Evolutionary conservation across 2,329 filamentous ascomycete genomes (phyloP).

Genomic region (Onygenales sp.): DNA sequence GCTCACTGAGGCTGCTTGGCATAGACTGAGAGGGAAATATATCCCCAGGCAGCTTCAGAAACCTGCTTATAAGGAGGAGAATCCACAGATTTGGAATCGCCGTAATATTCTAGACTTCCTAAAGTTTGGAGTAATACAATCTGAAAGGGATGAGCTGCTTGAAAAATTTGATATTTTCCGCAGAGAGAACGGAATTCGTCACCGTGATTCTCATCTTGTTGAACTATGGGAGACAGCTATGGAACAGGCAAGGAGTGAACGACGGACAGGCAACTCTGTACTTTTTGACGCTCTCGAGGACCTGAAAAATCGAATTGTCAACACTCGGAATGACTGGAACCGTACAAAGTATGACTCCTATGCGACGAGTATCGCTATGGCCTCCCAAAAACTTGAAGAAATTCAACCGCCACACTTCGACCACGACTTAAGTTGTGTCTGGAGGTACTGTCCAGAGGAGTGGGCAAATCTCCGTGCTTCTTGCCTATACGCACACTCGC

Average conservation of each 20-base stretch:
- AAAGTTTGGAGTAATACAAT: constrained; percentile 31
- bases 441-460: constrained; percentile 22
- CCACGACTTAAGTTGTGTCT: constrained; percentile 26
- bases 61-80: constrained; percentile 31
- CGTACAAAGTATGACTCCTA: constrained; percentile 11
- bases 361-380: constrained; percentile 16
- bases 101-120: constrained; percentile 37
- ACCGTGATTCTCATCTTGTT: constrained; percentile 27
- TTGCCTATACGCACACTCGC: constrained; percentile 19
- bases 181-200: constrained; percentile 10
- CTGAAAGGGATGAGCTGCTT: constrained; percentile 21
- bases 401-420: constrained; percentile 22
- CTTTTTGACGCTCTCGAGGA: constrained; percentile 10
- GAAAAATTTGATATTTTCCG: constrained; percentile 22
- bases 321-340: constrained; percentile 15
- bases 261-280: not conserved
- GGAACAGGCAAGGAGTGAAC: constrained; percentile 14
- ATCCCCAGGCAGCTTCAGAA: constrained; percentile 9
- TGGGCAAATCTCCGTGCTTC: constrained; percentile 31
- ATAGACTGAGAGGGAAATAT: constrained; percentile 23
- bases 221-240: constrained; percentile 20
- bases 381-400: constrained; percentile 18
- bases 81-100: constrained; percentile 13
- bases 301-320: constrained; percentile 14
- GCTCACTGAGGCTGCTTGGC: constrained; percentile 32